Evolutionary conservation across 129 eudicot species (phyloP).

Genomic region (Lonicera japonica): DNA sequence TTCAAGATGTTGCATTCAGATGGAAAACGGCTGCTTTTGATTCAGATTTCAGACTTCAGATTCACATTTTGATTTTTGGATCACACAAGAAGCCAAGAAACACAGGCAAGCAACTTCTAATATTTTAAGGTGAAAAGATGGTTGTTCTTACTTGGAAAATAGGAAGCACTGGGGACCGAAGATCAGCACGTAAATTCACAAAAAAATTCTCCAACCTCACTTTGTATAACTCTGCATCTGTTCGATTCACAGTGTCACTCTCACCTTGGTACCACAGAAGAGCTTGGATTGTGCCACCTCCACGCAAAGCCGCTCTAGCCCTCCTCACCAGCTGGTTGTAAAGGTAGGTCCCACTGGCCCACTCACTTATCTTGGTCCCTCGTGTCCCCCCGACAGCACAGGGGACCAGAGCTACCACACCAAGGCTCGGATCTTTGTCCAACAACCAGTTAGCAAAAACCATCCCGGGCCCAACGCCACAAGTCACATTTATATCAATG

Average conservation of each 20-base stretch:
- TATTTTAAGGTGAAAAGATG: too few relatives aligned
- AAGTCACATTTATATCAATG: constrained; percentile 41
- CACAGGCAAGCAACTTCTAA: too few relatives aligned
- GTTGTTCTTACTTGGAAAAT: constrained; percentile 46
- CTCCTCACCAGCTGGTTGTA: constrained; percentile 42
- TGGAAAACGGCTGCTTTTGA: too few relatives aligned
- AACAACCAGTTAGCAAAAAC: constrained; percentile 50
- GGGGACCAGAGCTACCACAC: constrained; percentile 69
- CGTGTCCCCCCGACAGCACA: constrained; percentile 89
- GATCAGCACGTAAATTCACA: constrained; percentile 34
- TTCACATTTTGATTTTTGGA: too few relatives aligned
- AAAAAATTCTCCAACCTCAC: constrained; percentile 34
- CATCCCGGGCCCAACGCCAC: constrained; percentile 88
- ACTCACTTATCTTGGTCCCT: constrained; percentile 54
- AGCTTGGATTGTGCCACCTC: constrained; percentile 48
- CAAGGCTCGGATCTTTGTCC: constrained; percentile 23
- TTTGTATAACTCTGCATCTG: constrained; percentile 39
- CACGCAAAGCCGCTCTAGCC: constrained; percentile 32
- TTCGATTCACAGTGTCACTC: constrained; percentile 36
- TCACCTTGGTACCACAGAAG: constrained; percentile 78
- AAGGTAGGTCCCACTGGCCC: constrained; percentile 46
- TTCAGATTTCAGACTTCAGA: too few relatives aligned
- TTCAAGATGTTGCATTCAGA: too few relatives aligned
- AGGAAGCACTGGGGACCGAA: constrained; percentile 37
- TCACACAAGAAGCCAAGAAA: background rate